phyloP scores from a whole-genome alignment of 495 filamentous ascomycete genomes.

The Aspergillus wentii region DNA sequence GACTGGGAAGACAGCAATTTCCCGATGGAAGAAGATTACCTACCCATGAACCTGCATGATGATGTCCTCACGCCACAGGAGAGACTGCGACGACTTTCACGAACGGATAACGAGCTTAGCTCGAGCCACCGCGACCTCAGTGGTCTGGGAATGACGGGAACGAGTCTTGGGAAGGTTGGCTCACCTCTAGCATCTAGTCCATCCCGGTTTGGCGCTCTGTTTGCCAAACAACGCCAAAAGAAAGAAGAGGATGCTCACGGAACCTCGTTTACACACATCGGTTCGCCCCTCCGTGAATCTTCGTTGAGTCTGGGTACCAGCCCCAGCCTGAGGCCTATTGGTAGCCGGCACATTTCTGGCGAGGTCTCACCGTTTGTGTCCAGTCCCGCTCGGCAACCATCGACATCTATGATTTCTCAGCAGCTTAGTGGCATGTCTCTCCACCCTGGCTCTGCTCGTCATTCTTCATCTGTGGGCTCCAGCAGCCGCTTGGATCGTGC shows the following conservation, averaged over 20 bases:
- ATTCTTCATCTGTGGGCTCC: constrained; percentile 26
- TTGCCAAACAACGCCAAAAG: constrained; percentile 66
- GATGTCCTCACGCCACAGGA: constrained; percentile 92
- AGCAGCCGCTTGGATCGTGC: constrained; percentile 37
- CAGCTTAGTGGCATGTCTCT: constrained; percentile 52
- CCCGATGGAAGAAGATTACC: constrained; percentile 87
- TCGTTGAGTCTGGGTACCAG: constrained; percentile 52
- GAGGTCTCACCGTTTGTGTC: constrained; percentile 61
- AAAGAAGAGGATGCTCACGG: constrained; percentile 65
- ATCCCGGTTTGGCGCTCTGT: constrained; percentile 81
- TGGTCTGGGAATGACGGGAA: constrained; percentile 55
- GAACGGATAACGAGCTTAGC: constrained; percentile 59
- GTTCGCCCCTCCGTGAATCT: constrained; percentile 90
- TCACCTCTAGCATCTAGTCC: constrained; percentile 77
- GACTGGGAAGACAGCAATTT: constrained; percentile 82
- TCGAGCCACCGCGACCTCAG: constrained; percentile 56
- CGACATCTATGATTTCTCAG: constrained; percentile 66
- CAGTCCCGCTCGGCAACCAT: constrained; percentile 60
- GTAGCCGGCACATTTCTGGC: constrained; percentile 39
- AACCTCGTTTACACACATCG: constrained; percentile 78
- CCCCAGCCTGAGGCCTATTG: constrained; percentile 59
- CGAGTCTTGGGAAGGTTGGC: constrained; percentile 67
- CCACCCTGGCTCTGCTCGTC: constrained; percentile 41
- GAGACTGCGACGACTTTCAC: constrained; percentile 76
- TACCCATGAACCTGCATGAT: constrained; percentile 83